These are phyloP conservation scores for Colletotrichum liaoningense DNA, from an alignment of 2,329 filamentous ascomycete genomes.

Conservation along the genomic window DNA sequence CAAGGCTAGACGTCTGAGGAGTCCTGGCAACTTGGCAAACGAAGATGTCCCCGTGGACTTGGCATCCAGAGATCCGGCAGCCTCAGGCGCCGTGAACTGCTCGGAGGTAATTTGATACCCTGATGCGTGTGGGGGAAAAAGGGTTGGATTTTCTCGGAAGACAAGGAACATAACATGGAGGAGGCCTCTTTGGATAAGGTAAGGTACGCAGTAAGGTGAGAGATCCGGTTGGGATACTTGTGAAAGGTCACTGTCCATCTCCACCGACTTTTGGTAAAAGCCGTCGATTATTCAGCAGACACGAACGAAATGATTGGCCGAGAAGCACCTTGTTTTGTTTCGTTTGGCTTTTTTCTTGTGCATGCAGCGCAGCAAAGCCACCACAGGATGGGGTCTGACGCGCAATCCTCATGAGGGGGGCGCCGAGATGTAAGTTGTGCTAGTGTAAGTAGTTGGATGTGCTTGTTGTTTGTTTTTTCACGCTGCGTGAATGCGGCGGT, in stretches of 20 bases:
- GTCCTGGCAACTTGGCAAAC: too few species aligned
- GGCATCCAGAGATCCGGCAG: slow-evolving; percentile 5
- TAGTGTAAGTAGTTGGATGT: not conserved
- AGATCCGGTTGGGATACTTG: too few species aligned
- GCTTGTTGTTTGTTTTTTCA: not conserved
- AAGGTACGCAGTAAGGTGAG: too few species aligned
- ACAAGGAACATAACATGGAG: not conserved
- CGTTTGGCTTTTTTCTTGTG: not conserved
- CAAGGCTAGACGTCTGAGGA: not conserved
- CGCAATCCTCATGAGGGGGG: slow-evolving; percentile 20
- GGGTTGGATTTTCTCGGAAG: not conserved
- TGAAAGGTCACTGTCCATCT: not conserved
- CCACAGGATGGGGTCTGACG: slow-evolving; percentile 15
- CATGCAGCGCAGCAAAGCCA: slow-evolving; percentile 16
- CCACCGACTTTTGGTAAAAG: not conserved
- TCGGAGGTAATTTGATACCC: slow-evolving; percentile 15
- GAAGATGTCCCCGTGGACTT: not conserved
- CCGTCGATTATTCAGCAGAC: slow-evolving; percentile 21
- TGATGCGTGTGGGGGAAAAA: not conserved
- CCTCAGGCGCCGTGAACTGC: not conserved
- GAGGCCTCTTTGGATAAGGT: not conserved
- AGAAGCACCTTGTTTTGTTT: not conserved
- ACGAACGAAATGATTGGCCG: not conserved
- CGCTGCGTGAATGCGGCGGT: too few species aligned
- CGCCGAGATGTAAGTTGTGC: slow-evolving; percentile 14